Evolutionary conservation across 192 early-diverging fungal genomes (phyloP), one percentile per base, ranked within the genome.

Genomic region (Martensiomyces pterosporus): DNA sequence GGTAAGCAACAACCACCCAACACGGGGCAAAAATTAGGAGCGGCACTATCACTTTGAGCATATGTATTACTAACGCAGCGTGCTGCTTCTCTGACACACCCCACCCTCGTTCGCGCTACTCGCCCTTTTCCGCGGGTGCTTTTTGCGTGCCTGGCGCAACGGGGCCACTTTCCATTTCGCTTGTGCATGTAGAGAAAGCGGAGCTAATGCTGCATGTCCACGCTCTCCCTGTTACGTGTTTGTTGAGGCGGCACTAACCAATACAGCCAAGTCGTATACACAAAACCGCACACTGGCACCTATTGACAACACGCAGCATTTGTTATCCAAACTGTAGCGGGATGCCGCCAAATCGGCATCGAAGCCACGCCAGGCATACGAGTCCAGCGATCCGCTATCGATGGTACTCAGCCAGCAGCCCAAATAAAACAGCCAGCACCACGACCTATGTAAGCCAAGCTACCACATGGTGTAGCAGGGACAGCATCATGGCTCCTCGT

Each of bases 361-460:
- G 34, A 43, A 8, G 25, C 9, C 40, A 1, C 24, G 39, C 18
- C 21, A 13, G 9, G 7, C 13, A 24, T 52, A 60, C 49, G 37
- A 41, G 43, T 60, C 57, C 3, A 47, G 2, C 12, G 57, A 60
- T 26, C 49, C 57, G 17, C 42, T 60, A 16, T 60, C 57, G 38
- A 45, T 60, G 24, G 49, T 60, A 9, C 42, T 60, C 15, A 26
- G 15, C 29, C 9, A 45, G 15, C 41, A 26, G 13, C 4, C 41
- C 27, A 32, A 32, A 12, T 32, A 32, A 32, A 32, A 12, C 6
- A 12, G 12, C 29, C 29, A 32, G 6, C 29, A 32, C 29, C 5
- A 32, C 5, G 12, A 12, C 29, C 5, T 12, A 32, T 32, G n/a
- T n/a, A n/a, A n/a, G n/a, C n/a, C n/a, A n/a, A n/a, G n/a, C n/a